A percentile compares a stretch with the other conserved stretches of the same genome.
Conservation (phyloP, 2,329 filamentous ascomycete genomes). For the Dothistroma septosporum region DNA sequence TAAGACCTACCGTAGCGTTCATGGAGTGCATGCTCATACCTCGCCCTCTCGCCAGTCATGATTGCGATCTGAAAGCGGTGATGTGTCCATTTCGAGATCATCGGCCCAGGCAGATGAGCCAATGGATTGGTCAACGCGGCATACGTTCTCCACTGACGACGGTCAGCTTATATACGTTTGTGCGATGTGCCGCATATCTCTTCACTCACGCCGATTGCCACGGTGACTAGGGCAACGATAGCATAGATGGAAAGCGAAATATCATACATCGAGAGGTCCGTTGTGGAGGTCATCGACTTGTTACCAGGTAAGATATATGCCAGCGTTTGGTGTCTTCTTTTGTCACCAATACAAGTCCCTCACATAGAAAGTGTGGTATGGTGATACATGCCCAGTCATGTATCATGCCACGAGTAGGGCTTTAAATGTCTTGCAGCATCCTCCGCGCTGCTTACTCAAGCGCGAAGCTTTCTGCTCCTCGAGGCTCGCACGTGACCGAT, state of each 20-base stretch:
- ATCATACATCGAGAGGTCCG: not conserved
- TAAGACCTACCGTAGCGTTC: not conserved
- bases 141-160: not conserved
- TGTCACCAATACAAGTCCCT: too few species aligned
- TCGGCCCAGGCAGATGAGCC: not conserved
- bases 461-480: not conserved
- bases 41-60: not conserved
- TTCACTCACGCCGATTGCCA: not conserved
- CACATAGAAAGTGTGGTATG: too few species aligned
- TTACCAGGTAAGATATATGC: too few species aligned
- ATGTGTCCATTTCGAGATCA: conserved; percentile 1
- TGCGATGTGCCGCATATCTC: not conserved
- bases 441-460: not conserved
- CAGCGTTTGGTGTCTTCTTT: too few species aligned
- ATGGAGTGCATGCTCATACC: conserved; percentile 2
- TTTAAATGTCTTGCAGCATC: not conserved
- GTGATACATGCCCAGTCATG: too few species aligned
- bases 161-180: not conserved
- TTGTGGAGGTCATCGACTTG: not conserved
- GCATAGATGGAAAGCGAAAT: not conserved
- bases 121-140: not conserved
- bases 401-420: not conserved
- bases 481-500: not conserved
- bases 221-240: not conserved
- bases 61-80: not conserved